Base-by-base conservation (phyloP, 2,329 filamentous ascomycete genomes). In the Dactylonectria estremocensis region DNA sequence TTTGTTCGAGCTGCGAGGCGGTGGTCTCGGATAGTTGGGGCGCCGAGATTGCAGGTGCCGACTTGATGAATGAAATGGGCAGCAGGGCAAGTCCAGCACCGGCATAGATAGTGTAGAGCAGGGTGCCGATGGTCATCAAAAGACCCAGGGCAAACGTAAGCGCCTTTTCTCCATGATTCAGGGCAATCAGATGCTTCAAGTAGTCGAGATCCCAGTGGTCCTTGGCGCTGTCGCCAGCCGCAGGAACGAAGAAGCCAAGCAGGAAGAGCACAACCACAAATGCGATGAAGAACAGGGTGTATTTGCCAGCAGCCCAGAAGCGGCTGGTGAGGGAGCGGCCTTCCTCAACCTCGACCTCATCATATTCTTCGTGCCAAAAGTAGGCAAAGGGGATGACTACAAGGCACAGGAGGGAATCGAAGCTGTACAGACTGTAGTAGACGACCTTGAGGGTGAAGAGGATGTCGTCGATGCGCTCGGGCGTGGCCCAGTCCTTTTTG, bases 281-380 rank as follows among this genome's bases (percentile, higher is more conserved):
- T 40, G 91, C 82, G 53, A 98, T 82, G 80, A 98, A 98, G 67
- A 90, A 92, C 56, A 95, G 83, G 0, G 96, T 98, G 83, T 98
- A 98, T 82, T 97, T 97, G 78, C 93, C 85, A 4, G 96, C 94
- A n/a, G 91, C 91, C 88, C 91, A 92, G 67, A 98, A 87, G 61
- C 94, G 89, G 76, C 90, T 88, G 7, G 86, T 87, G 66, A 92
- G 81, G 2, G 92, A 92, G 78, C 95, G 91, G 33, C 89, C 90
- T 35, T 97, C 93, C 75, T 97, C 93, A 37, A 92, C 88, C 68
- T 95, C 95, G 20, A 95, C 91, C 82, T 98, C 95, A 76, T 98
- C 95, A 72, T 97, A 97, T 81, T 98, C 96, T 80, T 99, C 96
- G 77, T 97, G 96, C 90, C 93, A 98, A 80, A 99, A 99, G 84